These are phyloP conservation scores for Musa troglodytarum DNA, from an alignment of 176 grass and related monocot species.

Conservation along the genomic window DNA sequence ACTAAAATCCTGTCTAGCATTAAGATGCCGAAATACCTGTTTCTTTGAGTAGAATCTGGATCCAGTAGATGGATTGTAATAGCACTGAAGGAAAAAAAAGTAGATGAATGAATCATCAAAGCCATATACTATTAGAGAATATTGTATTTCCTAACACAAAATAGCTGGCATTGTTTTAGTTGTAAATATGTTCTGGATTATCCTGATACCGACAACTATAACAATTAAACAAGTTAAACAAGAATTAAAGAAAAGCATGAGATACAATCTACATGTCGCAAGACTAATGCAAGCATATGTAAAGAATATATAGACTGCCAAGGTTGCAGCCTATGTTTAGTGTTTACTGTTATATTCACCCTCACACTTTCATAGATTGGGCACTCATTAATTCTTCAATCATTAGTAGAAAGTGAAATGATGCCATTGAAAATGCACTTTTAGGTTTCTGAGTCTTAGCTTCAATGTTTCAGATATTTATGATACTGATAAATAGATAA, in stretches of 20 bases:
- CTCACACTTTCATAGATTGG: background rate
- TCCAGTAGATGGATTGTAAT: slow-evolving; percentile 6
- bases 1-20: background rate
- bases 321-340: background rate
- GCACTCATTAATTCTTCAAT: background rate
- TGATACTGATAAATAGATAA: background rate
- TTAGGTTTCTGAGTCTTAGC: background rate
- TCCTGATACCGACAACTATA: background rate
- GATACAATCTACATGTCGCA: background rate
- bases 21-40: slow-evolving; percentile 3
- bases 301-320: too few species aligned
- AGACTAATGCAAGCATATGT: too few species aligned
- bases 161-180: background rate
- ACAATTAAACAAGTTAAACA: background rate
- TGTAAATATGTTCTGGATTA: background rate
- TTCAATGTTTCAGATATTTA: background rate
- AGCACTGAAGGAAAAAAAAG: slow-evolving; percentile 1
- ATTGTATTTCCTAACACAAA: background rate
- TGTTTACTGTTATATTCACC: background rate
- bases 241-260: background rate
- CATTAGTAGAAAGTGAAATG: background rate
- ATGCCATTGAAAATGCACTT: background rate
- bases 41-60: slow-evolving; percentile 23
- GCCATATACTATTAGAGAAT: background rate
- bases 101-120: background rate